Evolutionary conservation across 2,329 filamentous ascomycete genomes (phyloP).

Genomic region (Septoria petroselini): DNA sequence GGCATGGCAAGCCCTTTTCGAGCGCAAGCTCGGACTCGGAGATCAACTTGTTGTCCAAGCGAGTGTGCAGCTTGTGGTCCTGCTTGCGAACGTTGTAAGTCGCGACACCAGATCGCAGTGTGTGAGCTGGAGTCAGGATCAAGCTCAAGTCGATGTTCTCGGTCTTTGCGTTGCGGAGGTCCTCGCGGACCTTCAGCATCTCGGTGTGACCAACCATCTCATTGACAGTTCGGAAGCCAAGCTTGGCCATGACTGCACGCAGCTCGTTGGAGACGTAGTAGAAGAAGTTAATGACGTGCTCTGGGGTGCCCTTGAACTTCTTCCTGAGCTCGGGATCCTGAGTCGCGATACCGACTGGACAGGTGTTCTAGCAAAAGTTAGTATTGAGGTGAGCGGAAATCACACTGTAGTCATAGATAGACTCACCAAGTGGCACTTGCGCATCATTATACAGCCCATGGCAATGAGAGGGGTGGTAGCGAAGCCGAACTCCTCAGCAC

Average conservation of each 20-base stretch:
- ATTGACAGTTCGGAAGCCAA: slow-evolving; percentile 92
- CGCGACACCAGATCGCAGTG: slow-evolving; percentile 86
- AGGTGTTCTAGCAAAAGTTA: slow-evolving; percentile 59
- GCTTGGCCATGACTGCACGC: slow-evolving; percentile 91
- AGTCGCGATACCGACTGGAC: slow-evolving; percentile 91
- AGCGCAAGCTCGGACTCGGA: slow-evolving; percentile 91
- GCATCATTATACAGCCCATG: slow-evolving; percentile 95
- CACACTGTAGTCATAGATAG: no score
- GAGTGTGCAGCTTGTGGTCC: slow-evolving; percentile 87
- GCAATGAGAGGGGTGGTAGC: slow-evolving; percentile 92
- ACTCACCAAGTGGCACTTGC: slow-evolving; percentile 56
- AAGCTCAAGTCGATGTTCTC: slow-evolving; percentile 89
- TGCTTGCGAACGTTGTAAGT: slow-evolving; percentile 98
- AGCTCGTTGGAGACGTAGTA: slow-evolving; percentile 97
- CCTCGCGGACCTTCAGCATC: slow-evolving; percentile 79
- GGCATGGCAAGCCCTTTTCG: slow-evolving; percentile 87
- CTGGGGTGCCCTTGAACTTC: slow-evolving; percentile 89
- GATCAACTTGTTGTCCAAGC: slow-evolving; percentile 95
- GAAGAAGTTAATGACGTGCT: slow-evolving; percentile 98
- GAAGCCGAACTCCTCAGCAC: slow-evolving; percentile 98
- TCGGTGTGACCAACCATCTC: slow-evolving; percentile 97
- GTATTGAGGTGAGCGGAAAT: no score
- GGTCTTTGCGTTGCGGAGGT: slow-evolving; percentile 83
- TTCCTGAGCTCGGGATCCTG: slow-evolving; percentile 91
- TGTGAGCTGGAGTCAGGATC: slow-evolving; percentile 92